Percentiles rank a stretch among this genome's conserved stretches.
Evolutionary conservation across 441 rosid species (phyloP).

Genomic region (Gossypium armourianum): DNA sequence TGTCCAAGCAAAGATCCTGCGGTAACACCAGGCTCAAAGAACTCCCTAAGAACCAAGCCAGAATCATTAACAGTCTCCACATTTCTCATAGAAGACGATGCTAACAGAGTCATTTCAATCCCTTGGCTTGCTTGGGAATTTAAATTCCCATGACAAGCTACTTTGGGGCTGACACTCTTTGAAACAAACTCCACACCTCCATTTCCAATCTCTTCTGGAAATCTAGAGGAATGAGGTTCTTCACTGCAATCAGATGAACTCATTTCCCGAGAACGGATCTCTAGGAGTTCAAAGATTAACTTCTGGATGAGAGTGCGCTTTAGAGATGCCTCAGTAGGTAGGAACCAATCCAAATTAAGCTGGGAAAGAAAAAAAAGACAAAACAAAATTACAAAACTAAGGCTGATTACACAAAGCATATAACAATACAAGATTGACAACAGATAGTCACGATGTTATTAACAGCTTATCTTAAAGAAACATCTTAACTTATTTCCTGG

Average conservation of each 20-base stretch:
- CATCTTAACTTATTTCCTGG: not conserved
- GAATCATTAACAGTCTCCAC: conserved; percentile 50
- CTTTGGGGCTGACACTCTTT: conserved; percentile 29
- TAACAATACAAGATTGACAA: conserved; percentile 14
- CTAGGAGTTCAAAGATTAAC: conserved; percentile 47
- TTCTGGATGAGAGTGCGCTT: conserved; percentile 58
- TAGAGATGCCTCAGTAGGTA: conserved; percentile 52
- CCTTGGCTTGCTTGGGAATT: conserved; percentile 41
- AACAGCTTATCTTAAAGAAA: not conserved
- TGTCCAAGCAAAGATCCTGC: conserved; percentile 57
- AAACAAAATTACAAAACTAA: conserved; percentile 3
- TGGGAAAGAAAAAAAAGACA: conserved; percentile 23
- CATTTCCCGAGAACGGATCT: conserved; percentile 30
- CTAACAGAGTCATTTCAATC: conserved; percentile 59
- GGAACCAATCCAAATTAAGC: conserved; percentile 61
- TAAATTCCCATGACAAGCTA: conserved; percentile 38
- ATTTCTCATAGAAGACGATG: conserved; percentile 49
- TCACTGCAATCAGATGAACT: conserved; percentile 24
- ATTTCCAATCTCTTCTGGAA: conserved; percentile 33
- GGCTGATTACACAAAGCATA: conserved; percentile 7
- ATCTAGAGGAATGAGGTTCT: conserved; percentile 31
- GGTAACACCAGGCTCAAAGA: conserved; percentile 57
- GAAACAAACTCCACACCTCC: conserved; percentile 33
- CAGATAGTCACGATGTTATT: not conserved
- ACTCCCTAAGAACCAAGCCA: conserved; percentile 68